A percentile compares a stretch with the other conserved stretches of the same genome.
Evolutionary conservation across 176 grass and related monocot species (phyloP).

Genomic region (Elymus sibiricus): DNA sequence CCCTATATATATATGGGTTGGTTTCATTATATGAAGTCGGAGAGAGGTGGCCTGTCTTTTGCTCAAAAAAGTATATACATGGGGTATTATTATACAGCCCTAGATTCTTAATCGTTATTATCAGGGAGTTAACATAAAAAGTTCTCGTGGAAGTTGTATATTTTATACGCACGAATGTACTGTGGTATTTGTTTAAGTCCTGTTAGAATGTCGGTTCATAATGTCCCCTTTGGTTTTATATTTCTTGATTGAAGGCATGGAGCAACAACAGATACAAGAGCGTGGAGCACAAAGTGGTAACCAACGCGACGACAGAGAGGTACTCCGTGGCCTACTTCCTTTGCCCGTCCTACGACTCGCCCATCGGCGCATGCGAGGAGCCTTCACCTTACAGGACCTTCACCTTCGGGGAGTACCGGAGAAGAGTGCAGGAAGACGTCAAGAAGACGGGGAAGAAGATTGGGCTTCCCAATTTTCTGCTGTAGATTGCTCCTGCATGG

Average conservation of each 20-base stretch:
- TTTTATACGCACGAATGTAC: no score
- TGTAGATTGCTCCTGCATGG: not conserved
- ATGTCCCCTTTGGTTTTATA: not conserved
- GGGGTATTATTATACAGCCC: not conserved
- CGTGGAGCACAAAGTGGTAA: conserved; percentile 76
- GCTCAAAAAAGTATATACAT: not conserved
- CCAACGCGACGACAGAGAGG: conserved; percentile 57
- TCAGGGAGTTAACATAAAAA: not conserved
- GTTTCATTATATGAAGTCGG: not conserved
- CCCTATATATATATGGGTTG: no score
- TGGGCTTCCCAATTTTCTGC: conserved; percentile 67
- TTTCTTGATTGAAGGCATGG: conserved; percentile 62
- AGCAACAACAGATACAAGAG: conserved; percentile 94
- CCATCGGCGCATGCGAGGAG: conserved; percentile 56
- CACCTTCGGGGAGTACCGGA: conserved; percentile 85
- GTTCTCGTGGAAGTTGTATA: not conserved
- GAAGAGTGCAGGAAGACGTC: conserved; percentile 67
- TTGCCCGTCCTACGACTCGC: conserved; percentile 70
- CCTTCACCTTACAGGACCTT: conserved; percentile 64
- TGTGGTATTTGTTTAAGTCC: not conserved
- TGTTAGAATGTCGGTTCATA: not conserved
- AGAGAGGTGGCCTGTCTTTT: no score
- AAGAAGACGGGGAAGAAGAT: conserved; percentile 59
- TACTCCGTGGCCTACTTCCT: conserved; percentile 83
- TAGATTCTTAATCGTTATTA: not conserved